Conservation (phyloP, 1,284 basidiomycete species). For the Schizophyllum commune region DNA sequence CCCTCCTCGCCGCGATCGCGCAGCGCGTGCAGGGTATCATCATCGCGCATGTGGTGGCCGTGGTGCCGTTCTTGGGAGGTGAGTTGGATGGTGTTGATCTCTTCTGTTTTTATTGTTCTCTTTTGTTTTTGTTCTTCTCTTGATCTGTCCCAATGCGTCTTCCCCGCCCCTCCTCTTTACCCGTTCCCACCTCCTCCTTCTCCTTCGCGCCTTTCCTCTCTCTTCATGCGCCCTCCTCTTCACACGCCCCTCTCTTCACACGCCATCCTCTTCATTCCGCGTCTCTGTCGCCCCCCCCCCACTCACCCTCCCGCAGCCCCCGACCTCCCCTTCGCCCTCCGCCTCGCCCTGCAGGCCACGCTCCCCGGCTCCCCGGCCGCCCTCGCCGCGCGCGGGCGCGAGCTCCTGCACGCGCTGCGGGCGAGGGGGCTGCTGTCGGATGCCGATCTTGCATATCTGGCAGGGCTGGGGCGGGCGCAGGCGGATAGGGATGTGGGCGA, state of each 20-base stretch:
- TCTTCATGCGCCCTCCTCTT: too few relatives aligned
- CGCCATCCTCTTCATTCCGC: too few relatives aligned
- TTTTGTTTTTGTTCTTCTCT: constrained; percentile 9
- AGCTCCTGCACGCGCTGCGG: constrained; percentile 3
- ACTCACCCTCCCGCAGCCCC: background rate
- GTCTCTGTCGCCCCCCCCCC: background rate
- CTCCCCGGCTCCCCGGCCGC: constrained; percentile 2
- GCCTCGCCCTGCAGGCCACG: constrained; percentile 9
- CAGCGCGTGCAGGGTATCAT: constrained; percentile 42
- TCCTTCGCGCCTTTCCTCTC: too few relatives aligned
- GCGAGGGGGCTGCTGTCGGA: background rate
- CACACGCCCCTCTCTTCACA: too few relatives aligned
- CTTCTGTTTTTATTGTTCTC: constrained; percentile 4
- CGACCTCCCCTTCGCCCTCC: constrained; percentile 9
- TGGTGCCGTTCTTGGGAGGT: constrained; percentile 39
- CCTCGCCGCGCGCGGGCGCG: constrained; percentile 5
- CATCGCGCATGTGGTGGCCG: constrained; percentile 46
- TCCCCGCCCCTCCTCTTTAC: too few relatives aligned
- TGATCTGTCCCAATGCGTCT: constrained; percentile 27
- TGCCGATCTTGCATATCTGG: background rate
- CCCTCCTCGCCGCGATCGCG: too few relatives aligned
- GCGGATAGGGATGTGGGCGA: too few relatives aligned
- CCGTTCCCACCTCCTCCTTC: constrained; percentile 29
- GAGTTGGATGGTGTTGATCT: too few relatives aligned
- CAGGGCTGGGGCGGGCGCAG: too few relatives aligned